These are phyloP conservation scores for Ophiocordyceps camponoti-leonardi DNA, from an alignment of 2,329 filamentous ascomycete genomes.

Conservation along the genomic window DNA sequence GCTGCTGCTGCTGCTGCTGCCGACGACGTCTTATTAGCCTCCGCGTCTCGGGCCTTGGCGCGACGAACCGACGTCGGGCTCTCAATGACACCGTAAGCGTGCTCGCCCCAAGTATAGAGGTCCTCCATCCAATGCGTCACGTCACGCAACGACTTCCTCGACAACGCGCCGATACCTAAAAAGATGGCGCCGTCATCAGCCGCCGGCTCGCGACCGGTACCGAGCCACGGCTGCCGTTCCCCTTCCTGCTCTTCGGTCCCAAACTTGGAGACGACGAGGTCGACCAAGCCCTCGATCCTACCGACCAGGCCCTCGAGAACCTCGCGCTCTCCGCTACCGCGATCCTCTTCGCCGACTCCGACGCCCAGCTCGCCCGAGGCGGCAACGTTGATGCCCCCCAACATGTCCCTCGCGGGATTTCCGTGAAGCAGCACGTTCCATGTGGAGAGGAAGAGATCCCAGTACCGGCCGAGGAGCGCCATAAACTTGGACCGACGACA, in stretches of 20 bases:
- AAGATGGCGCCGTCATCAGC: constrained; percentile 77
- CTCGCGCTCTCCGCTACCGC: constrained; percentile 83
- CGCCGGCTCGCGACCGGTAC: constrained; percentile 47
- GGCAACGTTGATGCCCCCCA: constrained; percentile 72
- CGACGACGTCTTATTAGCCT: constrained; percentile 1
- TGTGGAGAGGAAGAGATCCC: constrained; percentile 49
- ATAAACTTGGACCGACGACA: constrained; percentile 53
- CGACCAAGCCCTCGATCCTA: constrained; percentile 68
- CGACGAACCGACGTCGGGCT: constrained; percentile 53
- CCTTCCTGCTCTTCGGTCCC: constrained; percentile 28
- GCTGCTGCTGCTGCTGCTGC: not conserved
- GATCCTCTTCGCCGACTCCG: constrained; percentile 88
- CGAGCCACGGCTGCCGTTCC: constrained; percentile 44
- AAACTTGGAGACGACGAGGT: constrained; percentile 76
- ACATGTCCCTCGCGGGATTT: constrained; percentile 66
- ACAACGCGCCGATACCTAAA: constrained; percentile 59
- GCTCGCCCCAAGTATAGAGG: constrained; percentile 66
- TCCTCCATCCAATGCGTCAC: constrained; percentile 79
- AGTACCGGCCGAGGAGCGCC: constrained; percentile 59
- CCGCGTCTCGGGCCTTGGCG: constrained; percentile 14
- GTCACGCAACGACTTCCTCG: constrained; percentile 51
- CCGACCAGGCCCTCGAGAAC: constrained; percentile 78
- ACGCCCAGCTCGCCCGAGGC: constrained; percentile 83
- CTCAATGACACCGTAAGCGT: constrained; percentile 71
- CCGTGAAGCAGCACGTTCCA: constrained; percentile 89